Evolutionary conservation across 2,329 filamentous ascomycete species (phyloP).

Genomic region (Escovopsis sp.): DNA sequence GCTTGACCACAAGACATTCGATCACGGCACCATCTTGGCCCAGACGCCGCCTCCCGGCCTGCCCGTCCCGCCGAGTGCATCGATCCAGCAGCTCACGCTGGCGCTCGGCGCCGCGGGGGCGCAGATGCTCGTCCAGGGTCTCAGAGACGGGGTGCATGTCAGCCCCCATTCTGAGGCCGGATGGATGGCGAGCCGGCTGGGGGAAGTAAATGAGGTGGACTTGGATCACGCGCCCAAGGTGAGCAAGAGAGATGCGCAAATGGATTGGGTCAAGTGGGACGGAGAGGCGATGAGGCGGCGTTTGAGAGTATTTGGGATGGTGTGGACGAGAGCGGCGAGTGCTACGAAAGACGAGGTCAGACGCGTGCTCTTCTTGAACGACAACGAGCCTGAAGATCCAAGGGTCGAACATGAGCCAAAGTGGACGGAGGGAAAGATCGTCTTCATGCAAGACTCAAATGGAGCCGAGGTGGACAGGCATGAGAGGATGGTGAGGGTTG

Average conservation of each 20-base stretch:
- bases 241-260: constrained; percentile 42
- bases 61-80: constrained; percentile 28
- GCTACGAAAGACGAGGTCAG: constrained; percentile 11
- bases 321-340: constrained; percentile 42
- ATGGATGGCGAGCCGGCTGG: constrained; percentile 11
- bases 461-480: not conserved
- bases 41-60: constrained; percentile 51
- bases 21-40: constrained; percentile 60
- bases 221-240: constrained; percentile 57
- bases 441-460: constrained; percentile 7
- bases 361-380: constrained; percentile 26
- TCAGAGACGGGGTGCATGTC: constrained; percentile 50
- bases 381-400: constrained; percentile 7
- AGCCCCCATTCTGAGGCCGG: constrained; percentile 35
- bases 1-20: constrained; percentile 60
- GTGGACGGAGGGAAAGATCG: constrained; percentile 1
- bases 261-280: constrained; percentile 44
- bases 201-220: constrained; percentile 4
- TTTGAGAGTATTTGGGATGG: constrained; percentile 44
- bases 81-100: constrained; percentile 24
- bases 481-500: constrained; percentile 4
- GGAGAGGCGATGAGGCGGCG: constrained; percentile 39
- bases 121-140: constrained; percentile 50
- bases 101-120: constrained; percentile 52
- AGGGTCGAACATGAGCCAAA: too few relatives aligned